Conservation (phyloP, 768 basidiomycete species). For the Lentinula sp. region DNA sequence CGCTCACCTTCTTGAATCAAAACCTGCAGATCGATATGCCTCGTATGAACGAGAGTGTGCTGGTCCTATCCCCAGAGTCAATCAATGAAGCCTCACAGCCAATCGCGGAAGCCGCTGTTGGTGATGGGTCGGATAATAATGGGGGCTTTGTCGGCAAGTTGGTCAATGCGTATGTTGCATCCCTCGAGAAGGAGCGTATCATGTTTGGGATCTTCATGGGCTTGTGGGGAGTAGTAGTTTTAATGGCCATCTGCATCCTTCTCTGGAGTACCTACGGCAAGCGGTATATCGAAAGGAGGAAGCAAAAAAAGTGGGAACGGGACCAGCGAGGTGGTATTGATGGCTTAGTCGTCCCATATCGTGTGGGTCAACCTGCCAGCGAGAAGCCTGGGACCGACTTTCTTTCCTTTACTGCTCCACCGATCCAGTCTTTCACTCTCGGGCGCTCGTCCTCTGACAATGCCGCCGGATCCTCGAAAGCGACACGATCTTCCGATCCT, state of each 20-base stretch:
- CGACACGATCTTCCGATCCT: slow-evolving; percentile 14
- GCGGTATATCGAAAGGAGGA: slow-evolving; percentile 37
- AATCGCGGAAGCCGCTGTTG: slow-evolving; percentile 79
- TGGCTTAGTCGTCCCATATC: slow-evolving; percentile 33
- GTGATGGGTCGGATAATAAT: slow-evolving; percentile 42
- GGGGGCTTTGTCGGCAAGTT: slow-evolving; percentile 67
- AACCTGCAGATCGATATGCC: slow-evolving; percentile 82
- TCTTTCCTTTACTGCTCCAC: slow-evolving; percentile 46
- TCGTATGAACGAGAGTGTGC: slow-evolving; percentile 63
- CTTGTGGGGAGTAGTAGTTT: slow-evolving; percentile 77
- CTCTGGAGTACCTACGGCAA: slow-evolving; percentile 68
- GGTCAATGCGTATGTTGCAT: slow-evolving; percentile 63
- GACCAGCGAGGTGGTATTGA: slow-evolving; percentile 47
- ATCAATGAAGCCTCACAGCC: slow-evolving; percentile 75
- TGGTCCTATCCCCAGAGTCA: slow-evolving; percentile 67
- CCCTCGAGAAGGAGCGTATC: slow-evolving; percentile 74
- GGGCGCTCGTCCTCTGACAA: slow-evolving; percentile 24
- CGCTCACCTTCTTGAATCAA: slow-evolving; percentile 86
- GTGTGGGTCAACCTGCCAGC: slow-evolving; percentile 9
- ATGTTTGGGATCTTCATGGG: slow-evolving; percentile 82
- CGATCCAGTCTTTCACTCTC: slow-evolving; percentile 21
- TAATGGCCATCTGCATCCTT: slow-evolving; percentile 69
- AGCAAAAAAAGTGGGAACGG: slow-evolving; percentile 41
- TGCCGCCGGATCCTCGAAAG: not conserved
- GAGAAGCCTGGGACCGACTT: slow-evolving; percentile 22